phyloP scores from a whole-genome alignment of 192 early-diverging fungal genomes.

The Bifiguratus adelaidae region DNA sequence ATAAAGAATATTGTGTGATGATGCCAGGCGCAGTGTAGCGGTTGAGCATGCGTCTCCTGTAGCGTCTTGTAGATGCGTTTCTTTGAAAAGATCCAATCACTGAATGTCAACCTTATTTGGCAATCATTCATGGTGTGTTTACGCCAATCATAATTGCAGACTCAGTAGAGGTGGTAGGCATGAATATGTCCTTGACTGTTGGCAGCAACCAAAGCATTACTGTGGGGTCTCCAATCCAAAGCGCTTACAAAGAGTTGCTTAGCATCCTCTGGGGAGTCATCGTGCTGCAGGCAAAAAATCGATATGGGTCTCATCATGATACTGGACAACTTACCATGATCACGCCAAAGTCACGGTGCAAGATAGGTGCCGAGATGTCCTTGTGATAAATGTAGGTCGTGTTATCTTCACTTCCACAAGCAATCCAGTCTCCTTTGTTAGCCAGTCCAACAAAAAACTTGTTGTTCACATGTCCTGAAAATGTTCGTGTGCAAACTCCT shows the following conservation, averaged over 20 bases:
- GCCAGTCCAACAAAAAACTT: slow-evolving; percentile 97
- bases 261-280: slow-evolving; percentile 41
- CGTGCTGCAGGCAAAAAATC: slow-evolving; percentile 26
- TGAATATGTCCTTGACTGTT: slow-evolving; percentile 95
- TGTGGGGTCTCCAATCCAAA: slow-evolving; percentile 81
- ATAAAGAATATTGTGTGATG: too few relatives aligned
- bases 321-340: slow-evolving; percentile 44
- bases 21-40: too few relatives aligned
- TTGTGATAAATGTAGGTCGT: slow-evolving; percentile 79
- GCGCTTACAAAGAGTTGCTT: slow-evolving; percentile 77
- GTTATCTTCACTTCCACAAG: slow-evolving; percentile 92
- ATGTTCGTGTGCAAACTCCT: slow-evolving; percentile 54
- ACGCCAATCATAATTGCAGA: too few relatives aligned
- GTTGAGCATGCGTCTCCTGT: too few relatives aligned
- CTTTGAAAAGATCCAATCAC: too few relatives aligned
- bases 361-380: slow-evolving; percentile 59
- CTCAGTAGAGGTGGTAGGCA: too few relatives aligned
- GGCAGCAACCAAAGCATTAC: slow-evolving; percentile 69
- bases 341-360: slow-evolving; percentile 68
- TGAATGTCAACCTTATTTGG: too few relatives aligned
- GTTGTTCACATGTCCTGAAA: slow-evolving; percentile 81
- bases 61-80: too few relatives aligned
- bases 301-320: not conserved
- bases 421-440: slow-evolving; percentile 74
- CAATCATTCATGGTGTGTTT: too few relatives aligned